Evolutionary conservation across 2,329 filamentous ascomycete species (phyloP), one percentile per base, ranked within the genome.

Genomic region (Aspergillus glaucus): DNA sequence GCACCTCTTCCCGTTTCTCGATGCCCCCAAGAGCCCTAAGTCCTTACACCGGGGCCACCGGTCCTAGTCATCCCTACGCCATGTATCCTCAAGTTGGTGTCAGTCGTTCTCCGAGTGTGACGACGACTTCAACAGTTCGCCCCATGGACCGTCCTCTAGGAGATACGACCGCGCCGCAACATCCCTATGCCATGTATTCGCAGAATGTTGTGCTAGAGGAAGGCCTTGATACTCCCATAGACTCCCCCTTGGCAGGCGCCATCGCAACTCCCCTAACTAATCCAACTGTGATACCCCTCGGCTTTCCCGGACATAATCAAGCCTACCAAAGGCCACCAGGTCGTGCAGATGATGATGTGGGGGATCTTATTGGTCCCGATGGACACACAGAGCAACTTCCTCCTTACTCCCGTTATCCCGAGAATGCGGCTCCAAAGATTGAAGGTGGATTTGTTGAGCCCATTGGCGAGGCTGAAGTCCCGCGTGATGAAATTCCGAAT

Each of bases 301-400:
- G 88, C 3, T 95, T 95, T 56, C 82, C 84, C 6, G 85, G 85
- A 5, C 72, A 82, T 32, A 75, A 76, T 5, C 80, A 79, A 51
- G 73, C 78, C 47, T 95, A 90, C 59, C 86, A 85, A 61, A 76
- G 87, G 53, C 82, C 85, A 45, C 69, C 88, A 45, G 87, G 86
- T 0, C 63, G 62, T 17, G 61, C 61, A 49, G 88, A 88, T 46
- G 89, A 95, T 69, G 91, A 95, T 58, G 75, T 81, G n/a, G 88
- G 86, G 43, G 90, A 91, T 64, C 81, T 96, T 47, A 85, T 96
- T 45, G 90, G 90, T 1, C 87, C 87, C 0, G 83, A 95, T 61
- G 91, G 91, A 1, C 90, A 96, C 63, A 85, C 87, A 1, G 92
- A 97, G 68, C 88, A 95, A 66, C 74, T 96, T 15, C 92, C 92